These are phyloP conservation scores for Nannochloris sp. DNA, from an alignment of 139 green algal genomes.

Conservation along the genomic window DNA sequence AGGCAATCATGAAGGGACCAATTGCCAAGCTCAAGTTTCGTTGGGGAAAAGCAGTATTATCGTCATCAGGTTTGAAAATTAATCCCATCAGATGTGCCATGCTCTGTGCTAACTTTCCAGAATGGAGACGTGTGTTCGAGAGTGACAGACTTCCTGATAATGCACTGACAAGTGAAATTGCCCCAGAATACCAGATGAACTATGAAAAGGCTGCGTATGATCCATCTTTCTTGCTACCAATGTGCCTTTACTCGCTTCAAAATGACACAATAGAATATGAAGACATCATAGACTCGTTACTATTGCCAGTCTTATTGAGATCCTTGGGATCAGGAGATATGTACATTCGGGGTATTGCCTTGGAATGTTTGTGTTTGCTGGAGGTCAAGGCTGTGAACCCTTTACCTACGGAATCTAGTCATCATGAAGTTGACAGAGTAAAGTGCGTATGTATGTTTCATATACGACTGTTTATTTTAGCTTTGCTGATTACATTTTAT, in stretches of 20 bases:
- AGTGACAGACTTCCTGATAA: not conserved
- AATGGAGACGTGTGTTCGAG: conserved; percentile 21
- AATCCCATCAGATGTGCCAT: conserved; percentile 34
- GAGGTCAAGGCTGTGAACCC: too few relatives aligned
- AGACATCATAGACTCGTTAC: conserved; percentile 24
- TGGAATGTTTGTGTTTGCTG: conserved; percentile 16
- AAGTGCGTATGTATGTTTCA: not conserved
- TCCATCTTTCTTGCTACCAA: conserved; percentile 44
- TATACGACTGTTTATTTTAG: not conserved
- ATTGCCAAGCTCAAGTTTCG: too few relatives aligned
- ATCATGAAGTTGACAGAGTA: too few relatives aligned
- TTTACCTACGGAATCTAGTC: too few relatives aligned
- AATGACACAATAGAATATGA: conserved; percentile 9
- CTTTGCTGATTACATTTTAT: not conserved
- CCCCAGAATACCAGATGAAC: not conserved
- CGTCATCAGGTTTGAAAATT: not conserved
- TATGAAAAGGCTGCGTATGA: conserved; percentile 37
- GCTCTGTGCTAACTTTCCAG: conserved; percentile 33
- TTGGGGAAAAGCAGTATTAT: not conserved
- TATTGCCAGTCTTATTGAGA: conserved; percentile 43
- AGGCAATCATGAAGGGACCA: too few relatives aligned
- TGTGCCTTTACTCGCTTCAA: conserved; percentile 25
- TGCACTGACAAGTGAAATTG: not conserved
- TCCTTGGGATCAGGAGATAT: conserved; percentile 32
- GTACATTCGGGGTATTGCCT: conserved; percentile 19